Evolutionary conservation across 2,329 filamentous ascomycete species (phyloP).

Genomic region (Pezicula neosporulosa): DNA sequence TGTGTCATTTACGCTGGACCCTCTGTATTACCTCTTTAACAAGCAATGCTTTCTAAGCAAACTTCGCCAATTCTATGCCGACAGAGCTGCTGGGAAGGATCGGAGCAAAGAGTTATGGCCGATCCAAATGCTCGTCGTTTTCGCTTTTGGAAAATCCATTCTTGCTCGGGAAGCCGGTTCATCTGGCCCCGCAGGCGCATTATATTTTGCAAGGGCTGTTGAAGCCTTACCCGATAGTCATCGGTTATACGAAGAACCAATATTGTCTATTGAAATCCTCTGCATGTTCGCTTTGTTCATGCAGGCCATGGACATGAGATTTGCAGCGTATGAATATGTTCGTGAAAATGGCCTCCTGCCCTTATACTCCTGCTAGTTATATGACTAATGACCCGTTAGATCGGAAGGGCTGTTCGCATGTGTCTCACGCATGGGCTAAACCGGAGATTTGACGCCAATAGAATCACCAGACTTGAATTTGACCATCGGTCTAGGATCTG

Average conservation of each 20-base stretch:
- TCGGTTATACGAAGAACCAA: neutral
- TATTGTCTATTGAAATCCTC: slow-evolving; percentile 1
- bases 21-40: neutral
- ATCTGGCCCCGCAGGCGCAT: neutral
- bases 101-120: neutral
- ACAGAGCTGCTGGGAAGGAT: neutral
- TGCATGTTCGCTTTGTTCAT: neutral
- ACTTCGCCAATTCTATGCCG: neutral
- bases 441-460: neutral
- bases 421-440: neutral
- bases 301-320: neutral
- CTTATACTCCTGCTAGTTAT: neutral
- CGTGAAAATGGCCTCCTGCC: neutral
- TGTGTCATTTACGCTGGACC: neutral
- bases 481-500: neutral
- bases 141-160: neutral
- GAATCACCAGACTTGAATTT: neutral
- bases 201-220: neutral
- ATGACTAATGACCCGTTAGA: neutral
- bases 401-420: neutral
- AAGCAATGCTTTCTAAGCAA: neutral
- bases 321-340: neutral
- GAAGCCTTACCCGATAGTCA: neutral
- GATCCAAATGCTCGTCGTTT: neutral
- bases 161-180: slow-evolving; percentile 1